Evolutionary conservation across 1,139 yeast genomes (phyloP), one percentile per base, ranked within the genome.

Genomic region (Meyerozyma guilliermondii): DNA sequence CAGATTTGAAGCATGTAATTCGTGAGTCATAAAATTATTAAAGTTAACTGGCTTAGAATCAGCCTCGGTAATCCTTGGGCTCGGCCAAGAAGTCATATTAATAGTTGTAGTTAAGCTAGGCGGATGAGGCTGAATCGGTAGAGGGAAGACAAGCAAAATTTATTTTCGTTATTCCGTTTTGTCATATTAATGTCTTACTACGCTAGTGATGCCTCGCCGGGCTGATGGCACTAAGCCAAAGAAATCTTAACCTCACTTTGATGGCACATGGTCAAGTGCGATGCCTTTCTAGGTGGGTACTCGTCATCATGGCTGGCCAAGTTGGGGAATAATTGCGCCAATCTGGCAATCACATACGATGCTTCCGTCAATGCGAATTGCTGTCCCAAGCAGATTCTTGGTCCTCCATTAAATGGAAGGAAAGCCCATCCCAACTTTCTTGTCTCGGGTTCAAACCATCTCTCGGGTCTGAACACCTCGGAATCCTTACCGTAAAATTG

Each of bases 401-500:
- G 83, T 5, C 83, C 83, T 39, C 82, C 83, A 50, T 78, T 78
- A 62, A 76, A 77, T 5, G 81, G 81, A 23, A 77, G 55, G 54
- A 62, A 77, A 11, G 73, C 75, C 81, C 81, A 78, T 17, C 74
- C 75, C 45, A 64, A 54, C 48, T 64, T 68, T 43, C 56, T 59
- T 27, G 62, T 56, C 29, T 51, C 49, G 35, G 65, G 64, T 46
- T 65, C 69, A 43, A 60, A 61, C 81, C 81, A 76, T 48, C 81
- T 65, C 47, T 75, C 80, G 5, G 82, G 82, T 40, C 64, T 63
- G 59, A 72, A 77, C 38, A 53, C 71, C 3, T 49, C 44, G 8
- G 79, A 69, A 47, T 76, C 80, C 39, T 68, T 61, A 34, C 83
- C 83, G 62, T 74, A 79, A 50, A 60, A 58, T 28, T 56, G 56